Percentiles rank a stretch among this genome's conserved stretches.
These are phyloP conservation scores for Aspergillus persii DNA, from an alignment of 2,329 filamentous ascomycete genomes.

Conservation along the genomic window DNA sequence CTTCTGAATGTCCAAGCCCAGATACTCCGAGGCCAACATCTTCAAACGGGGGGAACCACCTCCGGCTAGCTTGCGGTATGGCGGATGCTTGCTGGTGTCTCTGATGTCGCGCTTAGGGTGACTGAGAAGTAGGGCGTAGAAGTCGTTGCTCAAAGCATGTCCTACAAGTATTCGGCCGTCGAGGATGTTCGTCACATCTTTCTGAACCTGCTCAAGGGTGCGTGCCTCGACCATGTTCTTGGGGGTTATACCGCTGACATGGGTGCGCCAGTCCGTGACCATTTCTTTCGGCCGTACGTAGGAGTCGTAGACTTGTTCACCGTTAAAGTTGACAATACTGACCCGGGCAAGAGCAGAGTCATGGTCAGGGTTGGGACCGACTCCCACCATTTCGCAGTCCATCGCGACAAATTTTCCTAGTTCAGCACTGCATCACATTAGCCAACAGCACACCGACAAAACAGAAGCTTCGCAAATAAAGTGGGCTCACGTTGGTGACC, in stretches of 20 bases:
- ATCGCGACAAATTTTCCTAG: constrained; percentile 88
- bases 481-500: constrained; percentile 44
- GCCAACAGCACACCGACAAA: neutral
- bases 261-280: constrained; percentile 88
- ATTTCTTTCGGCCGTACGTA: constrained; percentile 75
- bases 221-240: constrained; percentile 69
- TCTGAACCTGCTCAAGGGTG: constrained; percentile 73
- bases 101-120: constrained; percentile 77
- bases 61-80: constrained; percentile 63
- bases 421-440: constrained; percentile 54
- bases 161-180: constrained; percentile 73
- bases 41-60: constrained; percentile 53
- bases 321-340: constrained; percentile 90
- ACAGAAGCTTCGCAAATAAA: constrained; percentile 12
- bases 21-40: constrained; percentile 54
- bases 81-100: constrained; percentile 76
- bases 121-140: constrained; percentile 70
- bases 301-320: constrained; percentile 88
- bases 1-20: constrained; percentile 60
- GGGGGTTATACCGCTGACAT: constrained; percentile 76
- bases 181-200: constrained; percentile 66
- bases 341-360: constrained; percentile 79
- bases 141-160: constrained; percentile 77
- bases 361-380: constrained; percentile 61
- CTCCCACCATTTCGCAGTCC: constrained; percentile 98